phyloP scores from a whole-genome alignment of 441 rosid species.

The Kokia cookei region DNA sequence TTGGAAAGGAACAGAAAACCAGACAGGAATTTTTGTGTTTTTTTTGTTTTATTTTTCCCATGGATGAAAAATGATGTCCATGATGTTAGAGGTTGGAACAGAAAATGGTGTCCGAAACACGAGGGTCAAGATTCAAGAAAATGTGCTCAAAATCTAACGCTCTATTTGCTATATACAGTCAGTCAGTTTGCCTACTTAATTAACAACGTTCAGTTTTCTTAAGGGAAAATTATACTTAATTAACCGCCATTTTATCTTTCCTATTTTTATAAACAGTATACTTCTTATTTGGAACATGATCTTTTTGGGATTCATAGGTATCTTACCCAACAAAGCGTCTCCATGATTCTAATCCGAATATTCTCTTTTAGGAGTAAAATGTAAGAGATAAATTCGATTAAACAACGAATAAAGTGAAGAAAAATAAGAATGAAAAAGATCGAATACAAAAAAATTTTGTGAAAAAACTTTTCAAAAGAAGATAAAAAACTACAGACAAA shows the following conservation, averaged over 20 bases:
- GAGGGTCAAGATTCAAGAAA: background rate
- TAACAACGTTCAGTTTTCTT: background rate
- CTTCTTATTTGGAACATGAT: too few relatives aligned
- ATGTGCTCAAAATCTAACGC: background rate
- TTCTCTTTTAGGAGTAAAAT: too few relatives aligned
- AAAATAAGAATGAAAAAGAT: too few relatives aligned
- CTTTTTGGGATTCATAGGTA: too few relatives aligned
- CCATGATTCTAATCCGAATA: too few relatives aligned
- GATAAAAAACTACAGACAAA: too few relatives aligned
- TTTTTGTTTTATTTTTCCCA: background rate
- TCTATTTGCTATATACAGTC: conserved; percentile 15
- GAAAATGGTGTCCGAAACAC: conserved; percentile 9
- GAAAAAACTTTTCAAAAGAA: too few relatives aligned
- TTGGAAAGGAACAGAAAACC: background rate
- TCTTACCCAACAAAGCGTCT: too few relatives aligned
- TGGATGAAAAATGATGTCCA: conserved; percentile 25
- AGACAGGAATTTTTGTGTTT: background rate
- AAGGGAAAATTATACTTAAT: background rate
- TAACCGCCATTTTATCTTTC: background rate
- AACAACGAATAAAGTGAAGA: too few relatives aligned
- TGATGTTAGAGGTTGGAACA: conserved; percentile 20
- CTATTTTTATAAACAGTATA: too few relatives aligned
- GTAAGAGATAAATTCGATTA: too few relatives aligned
- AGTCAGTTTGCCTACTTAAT: background rate
- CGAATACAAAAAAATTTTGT: too few relatives aligned